Evolutionary conservation across 2,329 filamentous ascomycete species (phyloP).

Genomic region (Camillea tinctor): DNA sequence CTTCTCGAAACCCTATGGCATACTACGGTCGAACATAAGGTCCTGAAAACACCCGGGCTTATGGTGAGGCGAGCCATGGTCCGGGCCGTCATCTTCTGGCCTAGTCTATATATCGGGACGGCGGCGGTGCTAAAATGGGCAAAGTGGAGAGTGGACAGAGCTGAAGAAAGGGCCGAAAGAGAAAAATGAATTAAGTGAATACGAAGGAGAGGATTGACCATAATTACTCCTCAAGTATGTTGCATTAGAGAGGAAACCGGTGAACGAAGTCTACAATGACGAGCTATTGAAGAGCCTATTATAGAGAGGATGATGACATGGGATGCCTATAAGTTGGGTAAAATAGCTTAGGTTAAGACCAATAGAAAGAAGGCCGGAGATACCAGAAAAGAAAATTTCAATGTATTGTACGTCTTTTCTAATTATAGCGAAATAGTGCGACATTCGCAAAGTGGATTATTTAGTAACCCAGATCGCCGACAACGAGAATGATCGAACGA

Average conservation of each 20-base stretch:
- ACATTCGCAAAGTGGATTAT: background rate
- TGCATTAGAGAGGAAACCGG: background rate
- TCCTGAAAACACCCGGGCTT: slow-evolving; percentile 18
- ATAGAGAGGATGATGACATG: background rate
- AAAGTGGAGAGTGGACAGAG: slow-evolving; percentile 16
- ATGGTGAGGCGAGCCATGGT: slow-evolving; percentile 14
- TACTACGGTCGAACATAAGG: slow-evolving; percentile 14
- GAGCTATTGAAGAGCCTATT: background rate
- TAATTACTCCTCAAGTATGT: background rate
- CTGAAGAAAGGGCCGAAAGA: slow-evolving; percentile 3
- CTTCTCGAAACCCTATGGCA: slow-evolving; percentile 22
- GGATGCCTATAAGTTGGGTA: background rate
- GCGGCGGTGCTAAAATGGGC: slow-evolving; percentile 21
- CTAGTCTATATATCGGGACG: slow-evolving; percentile 17
- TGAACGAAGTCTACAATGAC: background rate
- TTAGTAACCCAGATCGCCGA: background rate
- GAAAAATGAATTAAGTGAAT: slow-evolving; percentile 1
- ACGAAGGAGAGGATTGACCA: background rate
- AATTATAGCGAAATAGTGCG: too few species aligned
- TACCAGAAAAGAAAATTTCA: background rate
- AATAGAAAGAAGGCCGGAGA: background rate
- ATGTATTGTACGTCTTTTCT: background rate
- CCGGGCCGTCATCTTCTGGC: slow-evolving; percentile 16
- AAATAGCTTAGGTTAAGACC: background rate
- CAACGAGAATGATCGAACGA: background rate